Base-by-base conservation (phyloP, 2,329 filamentous ascomycete genomes). In the Samsoniella hepiali region DNA sequence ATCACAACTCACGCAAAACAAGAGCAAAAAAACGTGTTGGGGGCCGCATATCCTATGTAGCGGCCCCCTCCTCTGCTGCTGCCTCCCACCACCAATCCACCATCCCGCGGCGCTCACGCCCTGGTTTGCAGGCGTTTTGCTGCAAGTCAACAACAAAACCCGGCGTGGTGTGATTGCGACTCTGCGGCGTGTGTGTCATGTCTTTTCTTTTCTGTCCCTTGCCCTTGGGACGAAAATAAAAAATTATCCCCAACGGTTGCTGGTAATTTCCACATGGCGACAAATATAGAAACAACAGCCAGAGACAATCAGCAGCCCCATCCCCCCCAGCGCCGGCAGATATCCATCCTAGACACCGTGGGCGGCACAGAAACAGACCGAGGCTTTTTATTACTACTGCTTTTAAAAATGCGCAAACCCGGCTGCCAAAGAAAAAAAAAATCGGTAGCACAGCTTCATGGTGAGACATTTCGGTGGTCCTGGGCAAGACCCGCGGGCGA, bases 401-500 rank as follows among this genome's bases (percentile, higher is more conserved):
- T 11, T 31, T 15, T 2, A n/a, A 9, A 29, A 5, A 3, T 31
- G n/a, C 11, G 47, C 22, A 22, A 22, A 22, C 22, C 22, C 22
- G 22, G 22, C 22, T 22, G 22, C 22, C 22, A 22, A 22, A 22
- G 22, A 50, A 31, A 31, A 22, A 27, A 47, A 45, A 34, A 47
- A 45, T 58, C 42, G 55, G 42, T 42, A 58, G 22, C 42, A 58
- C 9, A 13, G 38, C 22, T 22, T 45, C 49, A 44, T 61, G 58
- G 58, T 61, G 58, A 59, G 57, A 59, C 57, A 59, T 59, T 59
- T 50, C 44, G 29, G 57, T 59, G 57, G 57, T 49, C 34, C 55
- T 50, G 42, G 7, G 15, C 42, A 10, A n/a, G 15, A 45, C 42
- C 9, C 22, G 22, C 22, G 22, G 22, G 22, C 22, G 22, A 22